phyloP scores from a whole-genome alignment of 2,329 filamentous ascomycete species.

The Hymenoscyphus fraxineus region DNA sequence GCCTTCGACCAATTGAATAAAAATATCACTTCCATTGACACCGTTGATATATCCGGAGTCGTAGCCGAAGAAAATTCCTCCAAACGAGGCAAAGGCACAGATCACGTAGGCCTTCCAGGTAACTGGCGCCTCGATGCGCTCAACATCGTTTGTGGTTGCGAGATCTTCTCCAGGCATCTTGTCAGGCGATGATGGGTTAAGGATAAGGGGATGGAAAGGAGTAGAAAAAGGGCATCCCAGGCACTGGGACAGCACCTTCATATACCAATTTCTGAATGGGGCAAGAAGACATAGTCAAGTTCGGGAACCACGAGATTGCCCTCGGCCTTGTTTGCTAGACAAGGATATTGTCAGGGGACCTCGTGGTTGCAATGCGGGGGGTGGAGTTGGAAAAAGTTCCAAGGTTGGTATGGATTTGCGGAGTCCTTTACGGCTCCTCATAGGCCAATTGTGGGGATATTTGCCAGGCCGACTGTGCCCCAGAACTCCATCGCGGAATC shows the following conservation, averaged over 20 bases:
- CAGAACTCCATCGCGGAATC: not conserved
- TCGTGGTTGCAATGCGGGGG: not conserved
- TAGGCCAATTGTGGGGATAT: not conserved
- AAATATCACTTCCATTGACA: slow-evolving; percentile 53
- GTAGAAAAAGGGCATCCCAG: not conserved
- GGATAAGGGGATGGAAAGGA: slow-evolving; percentile 2
- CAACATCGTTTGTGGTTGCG: slow-evolving; percentile 44
- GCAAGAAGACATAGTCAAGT: not conserved
- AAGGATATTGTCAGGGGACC: not conserved
- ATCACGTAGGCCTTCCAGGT: slow-evolving; percentile 66
- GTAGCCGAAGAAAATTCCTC: slow-evolving; percentile 57
- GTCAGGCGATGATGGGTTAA: not conserved
- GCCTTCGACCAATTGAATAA: slow-evolving; percentile 35
- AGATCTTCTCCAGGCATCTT: slow-evolving; percentile 1
- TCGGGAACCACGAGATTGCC: not conserved
- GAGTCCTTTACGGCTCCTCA: not conserved
- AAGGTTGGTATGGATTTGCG: not conserved
- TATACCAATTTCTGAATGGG: slow-evolving; percentile 1
- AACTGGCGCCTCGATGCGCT: slow-evolving; percentile 62
- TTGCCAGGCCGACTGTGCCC: not conserved
- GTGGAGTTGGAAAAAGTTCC: not conserved
- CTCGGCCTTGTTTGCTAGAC: slow-evolving; percentile 4
- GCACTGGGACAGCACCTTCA: not conserved
- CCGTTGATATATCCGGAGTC: slow-evolving; percentile 73
- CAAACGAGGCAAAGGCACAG: slow-evolving; percentile 66